These are phyloP conservation scores for Quercus cerris DNA, from an alignment of 306 rosid genomes.

Conservation along the genomic window DNA sequence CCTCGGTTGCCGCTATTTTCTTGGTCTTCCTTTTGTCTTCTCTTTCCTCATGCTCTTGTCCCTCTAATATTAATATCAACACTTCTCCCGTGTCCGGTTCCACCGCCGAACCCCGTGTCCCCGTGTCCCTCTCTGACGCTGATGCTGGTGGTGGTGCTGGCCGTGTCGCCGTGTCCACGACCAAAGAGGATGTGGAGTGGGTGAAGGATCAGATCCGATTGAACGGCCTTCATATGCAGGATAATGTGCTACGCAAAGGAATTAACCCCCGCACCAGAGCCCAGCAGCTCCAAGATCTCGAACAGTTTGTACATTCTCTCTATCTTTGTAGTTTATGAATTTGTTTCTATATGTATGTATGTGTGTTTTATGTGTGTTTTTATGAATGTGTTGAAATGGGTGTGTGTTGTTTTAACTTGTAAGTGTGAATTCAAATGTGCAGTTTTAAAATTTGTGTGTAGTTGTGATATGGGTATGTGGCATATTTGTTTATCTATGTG, in stretches of 20 bases:
- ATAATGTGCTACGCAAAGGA: conserved; percentile 85
- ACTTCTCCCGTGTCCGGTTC: conserved; percentile 7
- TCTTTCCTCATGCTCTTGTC: conserved; percentile 79
- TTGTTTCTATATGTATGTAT: not conserved
- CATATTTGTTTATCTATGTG: not conserved
- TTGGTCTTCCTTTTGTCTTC: conserved; percentile 65
- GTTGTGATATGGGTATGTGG: not conserved
- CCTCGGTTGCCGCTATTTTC: conserved; percentile 51
- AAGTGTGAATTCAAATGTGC: not conserved
- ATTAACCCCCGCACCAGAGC: conserved; percentile 84
- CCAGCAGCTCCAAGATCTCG: conserved; percentile 82
- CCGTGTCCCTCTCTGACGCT: not conserved
- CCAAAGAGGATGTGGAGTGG: conserved; percentile 81
- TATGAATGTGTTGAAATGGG: not conserved
- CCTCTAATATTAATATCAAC: conserved; percentile 1
- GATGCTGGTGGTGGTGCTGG: not conserved
- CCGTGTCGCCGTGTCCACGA: conserved; percentile 21
- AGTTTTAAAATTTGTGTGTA: not conserved
- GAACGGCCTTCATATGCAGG: conserved; percentile 83
- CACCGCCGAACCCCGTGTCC: not conserved
- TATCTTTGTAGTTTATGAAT: not conserved
- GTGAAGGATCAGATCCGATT: conserved; percentile 69
- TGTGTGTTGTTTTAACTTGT: not conserved
- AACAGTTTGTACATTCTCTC: conserved; percentile 40
- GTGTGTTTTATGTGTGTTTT: not conserved